A percentile compares a stretch with the other conserved stretches of the same genome.
Evolutionary conservation across 805 yeast genomes (phyloP).

Genomic region (Cyberlindnera maritima): DNA sequence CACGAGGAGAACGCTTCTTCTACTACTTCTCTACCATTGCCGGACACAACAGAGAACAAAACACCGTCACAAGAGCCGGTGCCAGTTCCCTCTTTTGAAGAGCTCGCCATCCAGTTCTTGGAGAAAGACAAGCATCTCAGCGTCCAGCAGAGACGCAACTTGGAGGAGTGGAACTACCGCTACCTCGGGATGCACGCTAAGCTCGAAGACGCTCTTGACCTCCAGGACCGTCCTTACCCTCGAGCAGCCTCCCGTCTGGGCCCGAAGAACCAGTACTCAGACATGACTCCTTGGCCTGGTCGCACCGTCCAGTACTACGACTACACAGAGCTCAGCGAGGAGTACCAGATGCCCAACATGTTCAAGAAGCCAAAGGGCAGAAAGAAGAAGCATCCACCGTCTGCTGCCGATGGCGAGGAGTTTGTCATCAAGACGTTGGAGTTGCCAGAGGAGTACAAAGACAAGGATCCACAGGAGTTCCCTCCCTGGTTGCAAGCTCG

Average conservation of each 20-base stretch:
- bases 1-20: neutral
- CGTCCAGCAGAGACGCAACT: conserved; percentile 45
- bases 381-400: conserved; percentile 23
- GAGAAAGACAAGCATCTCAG: conserved; percentile 41
- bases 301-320: conserved; percentile 70
- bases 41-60: neutral
- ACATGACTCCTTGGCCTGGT: conserved; percentile 61
- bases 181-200: conserved; percentile 74
- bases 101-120: conserved; percentile 52
- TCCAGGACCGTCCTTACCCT: conserved; percentile 77
- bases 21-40: neutral
- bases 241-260: conserved; percentile 78
- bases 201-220: conserved; percentile 73
- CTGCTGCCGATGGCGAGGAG: conserved; percentile 23
- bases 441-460: conserved; percentile 47
- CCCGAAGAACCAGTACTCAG: conserved; percentile 66
- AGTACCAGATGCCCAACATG: conserved; percentile 18
- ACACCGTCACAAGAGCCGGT: conserved; percentile 1
- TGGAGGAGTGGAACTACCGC: conserved; percentile 81
- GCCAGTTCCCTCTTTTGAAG: conserved; percentile 52
- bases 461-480: conserved; percentile 41
- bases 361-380: conserved; percentile 25
- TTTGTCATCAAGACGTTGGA: conserved; percentile 26
- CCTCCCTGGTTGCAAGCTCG: conserved; percentile 78
- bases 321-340: conserved; percentile 18